A percentile compares a stretch with the other conserved stretches of the same genome.
These are phyloP conservation scores for Epicoccum nigrum DNA, from an alignment of 2,329 filamentous ascomycete species.

Conservation along the genomic window DNA sequence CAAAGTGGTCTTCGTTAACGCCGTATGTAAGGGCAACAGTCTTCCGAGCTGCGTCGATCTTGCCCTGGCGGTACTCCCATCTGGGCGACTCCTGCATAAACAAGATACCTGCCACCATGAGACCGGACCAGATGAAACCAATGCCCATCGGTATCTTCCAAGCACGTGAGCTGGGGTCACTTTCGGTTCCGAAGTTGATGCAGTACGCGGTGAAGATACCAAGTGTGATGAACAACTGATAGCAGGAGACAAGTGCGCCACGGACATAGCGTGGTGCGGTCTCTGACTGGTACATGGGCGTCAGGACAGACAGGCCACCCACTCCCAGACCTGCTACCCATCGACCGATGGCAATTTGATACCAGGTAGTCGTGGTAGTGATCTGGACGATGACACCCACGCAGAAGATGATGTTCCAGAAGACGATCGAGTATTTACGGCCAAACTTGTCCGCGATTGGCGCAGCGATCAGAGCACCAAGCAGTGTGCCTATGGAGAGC, in stretches of 20 bases:
- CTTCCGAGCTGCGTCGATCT: constrained; percentile 56
- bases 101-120: constrained; percentile 61
- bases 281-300: constrained; percentile 69
- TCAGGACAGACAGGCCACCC: constrained; percentile 66
- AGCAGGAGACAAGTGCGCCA: constrained; percentile 66
- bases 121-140: constrained; percentile 61
- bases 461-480: constrained; percentile 67
- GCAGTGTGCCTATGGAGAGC: constrained; percentile 75
- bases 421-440: constrained; percentile 66
- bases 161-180: constrained; percentile 54
- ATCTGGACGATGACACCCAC: constrained; percentile 71
- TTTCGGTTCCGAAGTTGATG: constrained; percentile 67
- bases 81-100: constrained; percentile 64
- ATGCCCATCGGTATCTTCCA: constrained; percentile 70
- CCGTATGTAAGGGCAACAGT: constrained; percentile 63
- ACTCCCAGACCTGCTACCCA: constrained; percentile 71
- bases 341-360: constrained; percentile 68
- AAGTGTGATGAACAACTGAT: constrained; percentile 73
- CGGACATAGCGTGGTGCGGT: constrained; percentile 68
- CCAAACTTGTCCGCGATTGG: constrained; percentile 67
- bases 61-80: constrained; percentile 63
- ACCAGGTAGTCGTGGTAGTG: constrained; percentile 62
- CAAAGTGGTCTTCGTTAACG: constrained; percentile 61
- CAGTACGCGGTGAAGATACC: constrained; percentile 63
- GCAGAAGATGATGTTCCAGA: constrained; percentile 66